Conservation (phyloP, 768 basidiomycete genomes). For the Boletellus emodensis region DNA sequence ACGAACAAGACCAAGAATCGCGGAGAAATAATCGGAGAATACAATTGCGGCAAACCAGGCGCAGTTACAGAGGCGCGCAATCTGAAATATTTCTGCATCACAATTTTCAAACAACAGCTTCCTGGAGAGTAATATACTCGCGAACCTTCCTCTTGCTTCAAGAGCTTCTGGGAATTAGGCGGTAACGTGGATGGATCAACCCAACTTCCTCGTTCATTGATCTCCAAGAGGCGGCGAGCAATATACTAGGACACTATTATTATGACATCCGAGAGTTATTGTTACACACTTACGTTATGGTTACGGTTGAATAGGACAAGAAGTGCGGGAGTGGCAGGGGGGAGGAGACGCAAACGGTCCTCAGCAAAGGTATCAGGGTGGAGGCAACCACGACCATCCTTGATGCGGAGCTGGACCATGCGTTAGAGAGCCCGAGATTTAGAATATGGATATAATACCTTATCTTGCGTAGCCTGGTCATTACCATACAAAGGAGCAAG, state of each 20-base stretch:
- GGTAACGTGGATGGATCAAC: slow-evolving; percentile 49
- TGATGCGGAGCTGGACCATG: slow-evolving; percentile 28
- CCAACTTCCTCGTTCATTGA: slow-evolving; percentile 73
- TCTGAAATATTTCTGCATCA: slow-evolving; percentile 73
- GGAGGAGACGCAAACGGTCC: slow-evolving; percentile 72
- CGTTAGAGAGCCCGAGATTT: not conserved
- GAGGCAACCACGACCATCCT: slow-evolving; percentile 63
- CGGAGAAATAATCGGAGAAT: slow-evolving; percentile 81
- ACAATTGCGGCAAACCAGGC: slow-evolving; percentile 75
- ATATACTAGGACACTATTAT: slow-evolving; percentile 54
- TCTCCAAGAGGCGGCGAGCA: slow-evolving; percentile 68
- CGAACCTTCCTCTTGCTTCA: slow-evolving; percentile 53
- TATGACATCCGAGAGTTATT: not conserved
- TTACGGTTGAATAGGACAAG: slow-evolving; percentile 88
- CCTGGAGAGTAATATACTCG: not conserved
- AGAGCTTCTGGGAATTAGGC: slow-evolving; percentile 30
- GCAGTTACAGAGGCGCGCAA: slow-evolving; percentile 71
- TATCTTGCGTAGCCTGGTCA: slow-evolving; percentile 54
- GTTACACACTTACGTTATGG: slow-evolving; percentile 59
- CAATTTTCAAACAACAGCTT: not conserved
- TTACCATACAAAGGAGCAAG: slow-evolving; percentile 81
- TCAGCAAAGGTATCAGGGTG: slow-evolving; percentile 75
- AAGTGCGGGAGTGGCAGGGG: slow-evolving; percentile 69
- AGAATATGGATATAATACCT: slow-evolving; percentile 36
- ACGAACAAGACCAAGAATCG: slow-evolving; percentile 74